These are phyloP conservation scores for Aspergillus baeticus DNA, from an alignment of 495 filamentous ascomycete species.

Conservation along the genomic window DNA sequence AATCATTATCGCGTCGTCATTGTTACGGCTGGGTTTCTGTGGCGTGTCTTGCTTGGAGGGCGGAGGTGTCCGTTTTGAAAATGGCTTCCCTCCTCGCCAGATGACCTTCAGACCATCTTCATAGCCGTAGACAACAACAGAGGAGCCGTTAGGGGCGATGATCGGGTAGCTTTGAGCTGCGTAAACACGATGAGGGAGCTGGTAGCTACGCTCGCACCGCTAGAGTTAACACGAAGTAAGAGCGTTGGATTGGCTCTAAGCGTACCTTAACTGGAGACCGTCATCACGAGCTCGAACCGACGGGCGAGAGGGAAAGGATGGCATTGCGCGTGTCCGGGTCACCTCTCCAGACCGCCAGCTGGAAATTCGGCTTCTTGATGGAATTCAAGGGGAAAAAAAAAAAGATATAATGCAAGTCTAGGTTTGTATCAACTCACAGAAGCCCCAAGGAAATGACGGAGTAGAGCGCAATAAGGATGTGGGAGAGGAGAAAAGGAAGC, in stretches of 20 bases:
- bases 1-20: constrained; percentile 67
- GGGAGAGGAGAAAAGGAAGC: background rate
- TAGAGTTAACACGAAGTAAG: background rate
- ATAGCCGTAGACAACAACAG: constrained; percentile 78
- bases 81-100: constrained; percentile 75
- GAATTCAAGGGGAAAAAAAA: background rate
- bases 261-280: constrained; percentile 55
- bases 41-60: constrained; percentile 25
- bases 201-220: constrained; percentile 57
- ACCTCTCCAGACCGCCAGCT: background rate
- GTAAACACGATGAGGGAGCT: constrained; percentile 71
- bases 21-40: constrained; percentile 33
- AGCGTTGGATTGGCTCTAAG: background rate
- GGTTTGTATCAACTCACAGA: too few relatives aligned
- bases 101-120: constrained; percentile 73
- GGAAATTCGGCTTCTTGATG: background rate
- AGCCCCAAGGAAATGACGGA: too few relatives aligned
- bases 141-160: constrained; percentile 77
- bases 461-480: background rate
- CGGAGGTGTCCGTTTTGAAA: constrained; percentile 46
- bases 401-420: too few relatives aligned
- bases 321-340: constrained; percentile 22
- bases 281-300: constrained; percentile 40
- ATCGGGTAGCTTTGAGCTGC: constrained; percentile 73
- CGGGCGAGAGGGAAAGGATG: constrained; percentile 40